Base-by-base conservation (phyloP, 2,329 filamentous ascomycete species). In the Grosmannia serpens region DNA sequence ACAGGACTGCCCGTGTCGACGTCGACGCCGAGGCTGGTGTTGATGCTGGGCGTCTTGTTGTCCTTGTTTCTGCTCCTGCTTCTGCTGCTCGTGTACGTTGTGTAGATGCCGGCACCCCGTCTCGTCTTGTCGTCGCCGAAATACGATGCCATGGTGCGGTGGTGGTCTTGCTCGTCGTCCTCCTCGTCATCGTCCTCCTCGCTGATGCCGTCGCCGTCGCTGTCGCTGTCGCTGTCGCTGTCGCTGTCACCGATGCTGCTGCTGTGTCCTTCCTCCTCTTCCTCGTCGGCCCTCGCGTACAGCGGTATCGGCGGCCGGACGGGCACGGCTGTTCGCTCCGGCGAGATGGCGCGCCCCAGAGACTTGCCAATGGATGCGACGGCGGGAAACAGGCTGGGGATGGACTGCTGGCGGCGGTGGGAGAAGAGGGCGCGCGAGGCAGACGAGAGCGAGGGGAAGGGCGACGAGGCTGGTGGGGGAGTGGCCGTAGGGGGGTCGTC, bases 321-420 rank as follows among this genome's bases (percentile, higher is more conserved):
- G 2, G 59, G 20, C 20, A 53, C 58, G 8, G 31, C n/a, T 33
- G 17, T 20, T 2, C 62, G 59, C 9, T 64, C 63, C 8, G 63
- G 63, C 6, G 63, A 64, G 11, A 64, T 62, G 51, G 63, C 62
- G 1, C 63, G 63, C 26, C 63, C 53, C 2, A 64, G 59, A 53
- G 56, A 63, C 56, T 58, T 60, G 44, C 58, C 58, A 26, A 62
- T 59, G 26, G 62, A 59, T 26, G 61, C 50, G 47, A 64, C 57
- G 5, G 63, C 55, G 15, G 71, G 67, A 57, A 71, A 64, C 57
- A 70, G 62, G 62, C 68, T 72, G 29, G 72, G 67, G 47, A 71
- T 68, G 5, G 71, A 73, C 58, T 69, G 67, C 63, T 71, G 70
- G 55, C 71, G 68, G 49, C 66, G 67, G 58, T 72, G 71, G 51